Base-by-base conservation (phyloP, 495 filamentous ascomycete genomes). In the Pseudevernia furfuracea region DNA sequence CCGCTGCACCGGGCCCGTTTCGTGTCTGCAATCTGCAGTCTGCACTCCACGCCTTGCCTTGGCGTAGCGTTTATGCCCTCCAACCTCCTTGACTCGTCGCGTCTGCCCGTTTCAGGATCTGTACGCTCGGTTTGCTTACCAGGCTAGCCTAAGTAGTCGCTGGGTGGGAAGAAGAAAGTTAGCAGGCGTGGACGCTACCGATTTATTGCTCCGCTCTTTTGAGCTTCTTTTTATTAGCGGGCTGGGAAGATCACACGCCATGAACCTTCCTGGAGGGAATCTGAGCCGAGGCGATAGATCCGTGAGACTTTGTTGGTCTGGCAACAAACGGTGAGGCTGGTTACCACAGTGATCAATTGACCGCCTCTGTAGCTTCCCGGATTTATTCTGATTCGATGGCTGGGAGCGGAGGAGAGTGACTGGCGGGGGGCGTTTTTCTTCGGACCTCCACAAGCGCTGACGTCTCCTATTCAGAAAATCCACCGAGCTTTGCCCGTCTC, bases 51-150 rank as follows among this genome's bases (percentile, higher is more conserved):
- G 38, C 56, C 56, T 23, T 58, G 34, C 34, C 56, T 58, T 9
- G 34, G 56, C 19, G 15, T 11, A 39, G 25, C n/a, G 10, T 43
- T 43, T 1, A 19, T n/a, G 30, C 30, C 49, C 25, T 17, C 23
- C 48, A 28, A 4, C 3, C 1, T 23, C 4, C 23, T 44, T 55
- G 49, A 32, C 25, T 49, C 49, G 39, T 46, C 37, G 32, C 57
- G 53, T 57, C n/a, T 61, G 65, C 46, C 46, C 21, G n/a, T 64
- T 66, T 37, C 12, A 66, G 70, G 65, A 61, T 68, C 56, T 41
- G 39, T 23, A 60, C 64, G 28, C 56, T 53, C 62, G 66, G 59
- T 61, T 58, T 48, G 58, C 48, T 28, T 14, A 32, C 30, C 0
- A 34, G 52, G 52, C 52, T 55, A 55, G 44, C 25, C 60, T 3